Evolutionary conservation across 1,284 basidiomycete genomes (phyloP).

Genomic region (Leccinum holopus): DNA sequence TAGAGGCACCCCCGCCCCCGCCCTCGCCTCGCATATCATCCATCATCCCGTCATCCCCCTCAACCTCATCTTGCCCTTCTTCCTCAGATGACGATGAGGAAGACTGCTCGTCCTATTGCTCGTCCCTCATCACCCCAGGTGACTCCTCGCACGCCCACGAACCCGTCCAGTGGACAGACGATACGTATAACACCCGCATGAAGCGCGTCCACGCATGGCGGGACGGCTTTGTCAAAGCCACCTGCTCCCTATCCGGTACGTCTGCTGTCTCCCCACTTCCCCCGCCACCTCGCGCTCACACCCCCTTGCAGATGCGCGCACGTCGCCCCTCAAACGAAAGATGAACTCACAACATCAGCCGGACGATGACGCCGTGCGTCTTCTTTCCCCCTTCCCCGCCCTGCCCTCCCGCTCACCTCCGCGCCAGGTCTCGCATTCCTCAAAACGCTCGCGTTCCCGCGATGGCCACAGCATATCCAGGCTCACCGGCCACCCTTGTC

Average conservation of each 20-base stretch:
- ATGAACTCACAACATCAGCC: slow-evolving; percentile 21
- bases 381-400: slow-evolving; percentile 1
- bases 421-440: slow-evolving; percentile 47
- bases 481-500: slow-evolving; percentile 49
- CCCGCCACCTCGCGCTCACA: slow-evolving; percentile 7
- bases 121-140: slow-evolving; percentile 48
- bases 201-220: slow-evolving; percentile 65
- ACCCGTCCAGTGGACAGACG: slow-evolving; percentile 38
- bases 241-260: slow-evolving; percentile 40
- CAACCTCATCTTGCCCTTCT: slow-evolving; percentile 38
- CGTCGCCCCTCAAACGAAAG: slow-evolving; percentile 28
- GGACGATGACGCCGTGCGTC: slow-evolving; percentile 48
- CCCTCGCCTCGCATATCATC: slow-evolving; percentile 36
- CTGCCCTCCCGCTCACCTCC: slow-evolving; percentile 5
- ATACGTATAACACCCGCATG: slow-evolving; percentile 52
- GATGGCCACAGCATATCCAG: slow-evolving; percentile 32
- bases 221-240: slow-evolving; percentile 41
- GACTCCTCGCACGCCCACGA: slow-evolving; percentile 21
- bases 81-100: slow-evolving; percentile 35
- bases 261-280: slow-evolving; percentile 3
- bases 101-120: slow-evolving; percentile 63
- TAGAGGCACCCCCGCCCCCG: slow-evolving; percentile 61
- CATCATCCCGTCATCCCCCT: slow-evolving; percentile 40
- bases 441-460: slow-evolving; percentile 53
- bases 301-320: not conserved